phyloP scores from a whole-genome alignment of 2,329 filamentous ascomycete genomes.

The Chaetomium sp. region DNA sequence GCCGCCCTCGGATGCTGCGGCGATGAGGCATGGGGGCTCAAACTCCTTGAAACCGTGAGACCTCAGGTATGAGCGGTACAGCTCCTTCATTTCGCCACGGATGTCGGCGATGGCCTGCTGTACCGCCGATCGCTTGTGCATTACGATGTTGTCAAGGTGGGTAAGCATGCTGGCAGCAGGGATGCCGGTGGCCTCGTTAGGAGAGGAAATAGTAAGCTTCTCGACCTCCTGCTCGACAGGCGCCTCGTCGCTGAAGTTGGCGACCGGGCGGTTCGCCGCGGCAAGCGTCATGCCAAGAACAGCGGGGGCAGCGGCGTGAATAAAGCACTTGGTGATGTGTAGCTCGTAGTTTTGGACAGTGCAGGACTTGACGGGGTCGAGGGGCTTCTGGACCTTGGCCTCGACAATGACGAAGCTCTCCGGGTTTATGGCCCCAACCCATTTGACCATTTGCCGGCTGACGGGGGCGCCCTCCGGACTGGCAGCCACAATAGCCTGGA shows the following conservation, averaged over 20 bases:
- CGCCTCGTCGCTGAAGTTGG: slow-evolving; percentile 60
- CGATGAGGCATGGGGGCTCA: slow-evolving; percentile 86
- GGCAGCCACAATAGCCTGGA: slow-evolving; percentile 78
- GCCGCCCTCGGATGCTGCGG: slow-evolving; percentile 88
- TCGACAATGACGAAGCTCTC: slow-evolving; percentile 85
- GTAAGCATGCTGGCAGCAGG: slow-evolving; percentile 82
- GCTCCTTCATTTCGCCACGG: slow-evolving; percentile 46
- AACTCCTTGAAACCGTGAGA: slow-evolving; percentile 77
- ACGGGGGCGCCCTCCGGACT: slow-evolving; percentile 64
- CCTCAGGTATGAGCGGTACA: slow-evolving; percentile 64
- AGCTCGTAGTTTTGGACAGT: slow-evolving; percentile 80
- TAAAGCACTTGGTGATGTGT: slow-evolving; percentile 82
- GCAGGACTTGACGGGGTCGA: slow-evolving; percentile 86
- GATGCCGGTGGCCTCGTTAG: slow-evolving; percentile 45
- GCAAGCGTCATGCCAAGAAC: slow-evolving; percentile 61
- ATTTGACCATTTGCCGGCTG: slow-evolving; percentile 93
- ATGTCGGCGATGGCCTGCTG: slow-evolving; percentile 77
- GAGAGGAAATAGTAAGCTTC: slow-evolving; percentile 39
- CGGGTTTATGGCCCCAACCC: slow-evolving; percentile 70
- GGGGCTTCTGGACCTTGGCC: slow-evolving; percentile 76
- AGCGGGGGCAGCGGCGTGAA: slow-evolving; percentile 66
- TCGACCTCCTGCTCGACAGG: slow-evolving; percentile 41
- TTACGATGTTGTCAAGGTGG: slow-evolving; percentile 85
- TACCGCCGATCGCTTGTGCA: slow-evolving; percentile 88
- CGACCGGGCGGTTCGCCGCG: slow-evolving; percentile 56